These are phyloP conservation scores for Neonectria hederae DNA, from an alignment of 2,329 filamentous ascomycete genomes.

Conservation along the genomic window DNA sequence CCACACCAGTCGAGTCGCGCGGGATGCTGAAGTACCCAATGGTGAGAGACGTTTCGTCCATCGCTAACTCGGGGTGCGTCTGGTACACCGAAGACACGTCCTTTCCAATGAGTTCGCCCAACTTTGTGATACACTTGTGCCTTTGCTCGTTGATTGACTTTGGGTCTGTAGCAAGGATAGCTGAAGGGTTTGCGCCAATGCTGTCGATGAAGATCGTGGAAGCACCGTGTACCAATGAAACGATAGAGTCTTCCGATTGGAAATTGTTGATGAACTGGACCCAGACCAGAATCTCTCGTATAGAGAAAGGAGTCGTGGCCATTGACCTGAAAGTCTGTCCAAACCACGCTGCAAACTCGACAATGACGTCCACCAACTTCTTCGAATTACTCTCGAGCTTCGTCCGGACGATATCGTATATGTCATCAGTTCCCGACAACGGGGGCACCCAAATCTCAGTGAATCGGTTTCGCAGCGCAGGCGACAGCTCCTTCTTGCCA, in stretches of 20 bases:
- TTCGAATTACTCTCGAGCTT: constrained; percentile 71
- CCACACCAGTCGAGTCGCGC: constrained; percentile 53
- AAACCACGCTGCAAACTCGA: constrained; percentile 94
- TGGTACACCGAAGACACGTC: constrained; percentile 75
- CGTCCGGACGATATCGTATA: constrained; percentile 83
- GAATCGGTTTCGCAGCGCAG: constrained; percentile 93
- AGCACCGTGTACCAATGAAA: constrained; percentile 79
- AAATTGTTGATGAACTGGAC: constrained; percentile 87
- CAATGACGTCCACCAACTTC: constrained; percentile 72
- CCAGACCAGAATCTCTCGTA: constrained; percentile 93
- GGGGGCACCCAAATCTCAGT: constrained; percentile 99
- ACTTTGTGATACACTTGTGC: constrained; percentile 74
- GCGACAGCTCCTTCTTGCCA: constrained; percentile 96
- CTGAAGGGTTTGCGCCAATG: constrained; percentile 92
- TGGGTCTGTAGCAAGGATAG: constrained; percentile 77
- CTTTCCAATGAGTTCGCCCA: constrained; percentile 71
- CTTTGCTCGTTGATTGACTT: constrained; percentile 77
- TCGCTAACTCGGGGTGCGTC: constrained; percentile 65
- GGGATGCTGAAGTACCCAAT: constrained; percentile 81
- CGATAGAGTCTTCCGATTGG: constrained; percentile 54
- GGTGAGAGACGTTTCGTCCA: constrained; percentile 61
- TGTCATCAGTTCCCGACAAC: constrained; percentile 84
- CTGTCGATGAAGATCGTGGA: constrained; percentile 97
- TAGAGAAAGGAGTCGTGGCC: constrained; percentile 80
- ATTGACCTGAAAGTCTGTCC: constrained; percentile 81